Conservation (phyloP, 768 basidiomycete species). For the Collybiopsis luxurians region DNA sequence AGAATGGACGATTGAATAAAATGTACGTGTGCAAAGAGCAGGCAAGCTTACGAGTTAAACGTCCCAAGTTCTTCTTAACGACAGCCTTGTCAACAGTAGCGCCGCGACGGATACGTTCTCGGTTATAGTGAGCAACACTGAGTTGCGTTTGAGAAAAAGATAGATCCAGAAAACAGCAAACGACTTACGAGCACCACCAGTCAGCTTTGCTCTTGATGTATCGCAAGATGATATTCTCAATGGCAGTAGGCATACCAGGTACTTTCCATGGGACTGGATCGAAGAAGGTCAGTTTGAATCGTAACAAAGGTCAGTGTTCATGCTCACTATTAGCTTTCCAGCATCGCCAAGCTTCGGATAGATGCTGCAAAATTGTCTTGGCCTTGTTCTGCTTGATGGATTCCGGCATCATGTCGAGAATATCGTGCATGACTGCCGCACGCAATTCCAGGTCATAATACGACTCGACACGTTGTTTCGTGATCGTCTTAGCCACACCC, state of each 20-base stretch:
- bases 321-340: slow-evolving; percentile 87
- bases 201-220: slow-evolving; percentile 99
- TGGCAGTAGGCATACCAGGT: slow-evolving; percentile 98
- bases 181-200: slow-evolving; percentile 90
- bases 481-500: slow-evolving; percentile 96
- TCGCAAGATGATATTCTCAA: slow-evolving; percentile 97
- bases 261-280: slow-evolving; percentile 94
- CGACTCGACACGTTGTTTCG: slow-evolving; percentile 98
- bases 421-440: slow-evolving; percentile 99
- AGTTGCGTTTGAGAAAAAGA: slow-evolving; percentile 5
- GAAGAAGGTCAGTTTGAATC: slow-evolving; percentile 1
- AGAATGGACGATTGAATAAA: slow-evolving; percentile 9
- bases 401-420: slow-evolving; percentile 99
- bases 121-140: slow-evolving; percentile 95
- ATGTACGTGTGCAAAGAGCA: neutral
- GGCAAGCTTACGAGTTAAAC: slow-evolving; percentile 78
- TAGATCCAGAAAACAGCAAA: neutral
- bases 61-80: slow-evolving; percentile 98
- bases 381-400: slow-evolving; percentile 99
- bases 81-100: slow-evolving; percentile 98
- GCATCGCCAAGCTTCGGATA: slow-evolving; percentile 98
- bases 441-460: slow-evolving; percentile 97
- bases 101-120: slow-evolving; percentile 94
- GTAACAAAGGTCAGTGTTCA: neutral
- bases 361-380: slow-evolving; percentile 98